These are phyloP conservation scores for Trichoderma harzianum DNA, from an alignment of 2,329 filamentous ascomycete genomes.

Conservation along the genomic window DNA sequence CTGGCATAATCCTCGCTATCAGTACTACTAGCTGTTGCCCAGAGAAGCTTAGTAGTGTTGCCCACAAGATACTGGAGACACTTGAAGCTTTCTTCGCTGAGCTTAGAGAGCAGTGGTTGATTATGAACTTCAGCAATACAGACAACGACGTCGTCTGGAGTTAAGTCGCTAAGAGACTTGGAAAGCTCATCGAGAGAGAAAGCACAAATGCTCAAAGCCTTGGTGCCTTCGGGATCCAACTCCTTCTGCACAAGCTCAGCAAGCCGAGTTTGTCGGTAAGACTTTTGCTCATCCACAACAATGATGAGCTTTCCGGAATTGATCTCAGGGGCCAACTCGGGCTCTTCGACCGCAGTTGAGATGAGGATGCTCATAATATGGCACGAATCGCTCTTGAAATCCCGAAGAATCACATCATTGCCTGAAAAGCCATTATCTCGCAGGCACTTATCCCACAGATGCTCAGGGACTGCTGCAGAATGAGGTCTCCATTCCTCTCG, in stretches of 20 bases:
- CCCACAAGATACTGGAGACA: neutral
- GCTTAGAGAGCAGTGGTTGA: neutral
- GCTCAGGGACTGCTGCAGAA: neutral
- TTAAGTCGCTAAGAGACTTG: neutral
- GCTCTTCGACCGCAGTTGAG: neutral
- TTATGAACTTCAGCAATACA: neutral
- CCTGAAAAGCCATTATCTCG: neutral
- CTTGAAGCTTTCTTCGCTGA: neutral
- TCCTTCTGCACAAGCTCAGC: neutral
- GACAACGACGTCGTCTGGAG: neutral
- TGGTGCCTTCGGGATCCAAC: neutral
- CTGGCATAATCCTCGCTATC: neutral
- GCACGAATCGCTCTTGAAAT: neutral
- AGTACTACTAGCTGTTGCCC: neutral
- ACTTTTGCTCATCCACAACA: conserved; percentile 9
- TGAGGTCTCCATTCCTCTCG: neutral
- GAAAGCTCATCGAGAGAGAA: neutral
- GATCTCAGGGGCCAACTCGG: neutral
- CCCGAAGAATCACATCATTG: neutral
- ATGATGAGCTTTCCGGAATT: neutral
- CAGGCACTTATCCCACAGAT: neutral
- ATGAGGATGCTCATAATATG: conserved; percentile 4
- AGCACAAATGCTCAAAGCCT: neutral
- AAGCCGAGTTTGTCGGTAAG: neutral
- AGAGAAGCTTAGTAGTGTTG: neutral